Percentiles rank a stretch among this genome's conserved stretches.
These are phyloP conservation scores for Chytridiales sp. DNA, from an alignment of 371 early-diverging fungal species.

Conservation along the genomic window DNA sequence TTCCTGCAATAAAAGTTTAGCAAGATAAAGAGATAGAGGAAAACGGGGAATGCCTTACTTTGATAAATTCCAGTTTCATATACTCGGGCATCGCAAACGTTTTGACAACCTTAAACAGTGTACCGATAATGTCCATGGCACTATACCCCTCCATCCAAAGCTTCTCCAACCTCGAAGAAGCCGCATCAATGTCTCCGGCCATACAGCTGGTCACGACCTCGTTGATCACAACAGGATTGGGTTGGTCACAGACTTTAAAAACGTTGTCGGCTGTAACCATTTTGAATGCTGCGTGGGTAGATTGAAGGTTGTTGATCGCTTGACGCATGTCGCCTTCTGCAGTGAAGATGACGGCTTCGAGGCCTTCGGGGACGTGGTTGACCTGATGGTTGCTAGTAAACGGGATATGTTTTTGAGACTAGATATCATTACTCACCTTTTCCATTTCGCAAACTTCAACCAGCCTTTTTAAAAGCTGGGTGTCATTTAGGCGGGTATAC, in stretches of 20 bases:
- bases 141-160: slow-evolving; percentile 86
- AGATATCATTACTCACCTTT: slow-evolving; percentile 50
- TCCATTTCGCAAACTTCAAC: slow-evolving; percentile 82
- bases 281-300: slow-evolving; percentile 79
- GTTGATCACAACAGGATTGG: slow-evolving; percentile 82
- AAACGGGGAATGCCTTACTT: slow-evolving; percentile 49
- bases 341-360: slow-evolving; percentile 92
- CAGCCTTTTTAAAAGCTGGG: slow-evolving; percentile 76
- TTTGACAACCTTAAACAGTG: slow-evolving; percentile 86
- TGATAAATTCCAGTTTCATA: slow-evolving; percentile 77
- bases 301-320: slow-evolving; percentile 96
- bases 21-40: slow-evolving; percentile 3
- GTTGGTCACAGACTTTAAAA: slow-evolving; percentile 94
- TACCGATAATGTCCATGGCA: slow-evolving; percentile 86
- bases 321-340: slow-evolving; percentile 99
- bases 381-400: slow-evolving; percentile 51
- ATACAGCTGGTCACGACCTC: slow-evolving; percentile 70
- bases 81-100: slow-evolving; percentile 66
- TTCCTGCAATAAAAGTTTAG: slow-evolving; percentile 52
- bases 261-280: slow-evolving; percentile 84
- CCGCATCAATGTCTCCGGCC: slow-evolving; percentile 67
- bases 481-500: slow-evolving; percentile 75
- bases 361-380: slow-evolving; percentile 77
- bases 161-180: slow-evolving; percentile 62
- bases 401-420: neutral